These are phyloP conservation scores for Ogataea pini DNA, from an alignment of 805 yeast genomes.

Conservation along the genomic window DNA sequence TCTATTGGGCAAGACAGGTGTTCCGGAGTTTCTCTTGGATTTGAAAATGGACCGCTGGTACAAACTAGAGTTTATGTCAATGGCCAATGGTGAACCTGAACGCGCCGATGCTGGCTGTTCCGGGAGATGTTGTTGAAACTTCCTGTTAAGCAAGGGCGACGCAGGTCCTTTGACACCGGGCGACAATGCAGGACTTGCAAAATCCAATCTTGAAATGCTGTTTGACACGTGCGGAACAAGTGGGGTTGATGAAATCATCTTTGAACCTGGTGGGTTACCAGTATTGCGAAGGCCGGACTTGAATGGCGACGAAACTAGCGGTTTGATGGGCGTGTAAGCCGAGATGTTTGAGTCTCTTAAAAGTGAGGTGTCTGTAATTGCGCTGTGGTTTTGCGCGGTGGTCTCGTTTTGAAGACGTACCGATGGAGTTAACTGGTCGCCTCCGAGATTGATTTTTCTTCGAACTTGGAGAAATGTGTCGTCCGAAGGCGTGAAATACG, in stretches of 20 bases:
- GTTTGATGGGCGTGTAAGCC: conserved; percentile 33
- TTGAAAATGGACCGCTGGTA: conserved; percentile 28
- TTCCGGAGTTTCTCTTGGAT: conserved; percentile 17
- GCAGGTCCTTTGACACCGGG: conserved; percentile 11
- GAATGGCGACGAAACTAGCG: conserved; percentile 37
- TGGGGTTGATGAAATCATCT: conserved; percentile 17
- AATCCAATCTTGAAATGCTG: conserved; percentile 1
- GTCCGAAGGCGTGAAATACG: conserved; percentile 29
- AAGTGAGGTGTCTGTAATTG: conserved; percentile 7
- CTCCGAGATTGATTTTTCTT: conserved; percentile 17
- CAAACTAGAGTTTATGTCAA: conserved; percentile 11
- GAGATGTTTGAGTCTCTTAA: conserved; percentile 17
- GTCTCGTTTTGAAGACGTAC: conserved; percentile 6
- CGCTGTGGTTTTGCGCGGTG: conserved; percentile 9
- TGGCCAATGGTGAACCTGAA: conserved; percentile 5
- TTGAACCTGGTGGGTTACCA: background rate
- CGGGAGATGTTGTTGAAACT: conserved; percentile 17
- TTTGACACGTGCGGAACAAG: conserved; percentile 1
- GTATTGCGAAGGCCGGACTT: conserved; percentile 12
- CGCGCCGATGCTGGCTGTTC: conserved; percentile 7
- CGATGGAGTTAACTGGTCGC: conserved; percentile 7
- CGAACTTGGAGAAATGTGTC: conserved; percentile 31
- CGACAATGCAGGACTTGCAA: conserved; percentile 1
- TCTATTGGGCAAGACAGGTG: conserved; percentile 14
- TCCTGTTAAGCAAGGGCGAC: conserved; percentile 19